Conservation (phyloP, 768 basidiomycete species). For the Grammothele lineata region DNA sequence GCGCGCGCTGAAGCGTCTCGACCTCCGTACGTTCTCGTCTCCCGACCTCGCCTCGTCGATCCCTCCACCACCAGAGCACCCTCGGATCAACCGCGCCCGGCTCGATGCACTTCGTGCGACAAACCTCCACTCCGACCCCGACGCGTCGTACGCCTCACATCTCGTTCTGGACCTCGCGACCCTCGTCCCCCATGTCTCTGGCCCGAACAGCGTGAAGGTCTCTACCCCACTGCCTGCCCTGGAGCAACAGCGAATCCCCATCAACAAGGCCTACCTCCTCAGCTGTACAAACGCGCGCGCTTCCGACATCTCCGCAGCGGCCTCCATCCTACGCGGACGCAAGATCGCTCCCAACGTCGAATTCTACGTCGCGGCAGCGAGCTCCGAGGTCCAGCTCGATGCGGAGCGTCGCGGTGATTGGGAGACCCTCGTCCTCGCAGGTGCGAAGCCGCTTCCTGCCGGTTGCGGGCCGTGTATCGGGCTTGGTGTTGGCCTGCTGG, state of each 20-base stretch:
- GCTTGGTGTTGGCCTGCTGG: slow-evolving; percentile 84
- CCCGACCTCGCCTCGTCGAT: slow-evolving; percentile 42
- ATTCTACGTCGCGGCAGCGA: slow-evolving; percentile 96
- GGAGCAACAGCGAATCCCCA: slow-evolving; percentile 65
- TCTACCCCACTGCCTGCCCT: slow-evolving; percentile 91
- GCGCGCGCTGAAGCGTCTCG: slow-evolving; percentile 60
- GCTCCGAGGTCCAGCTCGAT: slow-evolving; percentile 87
- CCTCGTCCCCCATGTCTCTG: slow-evolving; percentile 92
- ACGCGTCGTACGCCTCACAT: slow-evolving; percentile 80
- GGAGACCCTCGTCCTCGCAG: slow-evolving; percentile 80
- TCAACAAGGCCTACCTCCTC: slow-evolving; percentile 97
- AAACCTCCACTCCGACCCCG: slow-evolving; percentile 63
- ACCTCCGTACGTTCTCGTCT: slow-evolving; percentile 71
- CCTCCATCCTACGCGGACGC: slow-evolving; percentile 79
- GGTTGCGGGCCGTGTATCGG: slow-evolving; percentile 99
- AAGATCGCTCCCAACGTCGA: slow-evolving; percentile 86
- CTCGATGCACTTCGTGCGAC: slow-evolving; percentile 58
- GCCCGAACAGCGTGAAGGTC: slow-evolving; percentile 96
- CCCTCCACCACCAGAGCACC: slow-evolving; percentile 74
- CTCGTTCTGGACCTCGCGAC: slow-evolving; percentile 90
- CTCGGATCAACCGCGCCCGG: slow-evolving; percentile 75
- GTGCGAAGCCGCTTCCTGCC: slow-evolving; percentile 89
- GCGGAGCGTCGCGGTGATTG: slow-evolving; percentile 84
- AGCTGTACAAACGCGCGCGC: slow-evolving; percentile 97
- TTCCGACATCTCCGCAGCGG: slow-evolving; percentile 91